phyloP scores from a whole-genome alignment of 2,329 filamentous ascomycete species.

The Endocalyx cinctus region DNA sequence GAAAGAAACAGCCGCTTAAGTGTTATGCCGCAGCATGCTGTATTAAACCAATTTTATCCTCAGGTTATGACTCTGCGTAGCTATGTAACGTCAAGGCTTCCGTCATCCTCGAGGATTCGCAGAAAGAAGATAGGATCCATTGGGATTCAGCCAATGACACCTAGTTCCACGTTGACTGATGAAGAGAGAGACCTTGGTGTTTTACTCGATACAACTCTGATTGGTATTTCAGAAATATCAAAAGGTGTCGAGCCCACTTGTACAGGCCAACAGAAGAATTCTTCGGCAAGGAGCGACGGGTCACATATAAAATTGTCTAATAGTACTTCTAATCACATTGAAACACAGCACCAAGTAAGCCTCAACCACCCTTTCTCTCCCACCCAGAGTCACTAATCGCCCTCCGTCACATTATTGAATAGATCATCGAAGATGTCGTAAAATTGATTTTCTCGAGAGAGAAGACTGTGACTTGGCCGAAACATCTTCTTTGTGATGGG shows the following conservation, averaged over 20 bases:
- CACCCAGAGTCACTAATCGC: conserved; percentile 2
- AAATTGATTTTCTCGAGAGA: conserved; percentile 68
- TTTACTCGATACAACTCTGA: conserved; percentile 65
- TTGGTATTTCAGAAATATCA: conserved; percentile 47
- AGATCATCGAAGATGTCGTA: conserved; percentile 75
- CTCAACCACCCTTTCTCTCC: conserved; percentile 5
- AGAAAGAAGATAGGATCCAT: conserved; percentile 51
- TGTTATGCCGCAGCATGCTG: conserved; percentile 46
- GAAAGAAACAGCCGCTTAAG: conserved; percentile 11
- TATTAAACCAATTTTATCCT: conserved; percentile 66
- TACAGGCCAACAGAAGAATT: conserved; percentile 53
- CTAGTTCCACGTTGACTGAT: conserved; percentile 18
- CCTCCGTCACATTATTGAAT: conserved; percentile 8
- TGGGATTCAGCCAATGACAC: conserved; percentile 24
- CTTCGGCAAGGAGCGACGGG: conserved; percentile 59
- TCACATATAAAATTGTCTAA: conserved; percentile 50
- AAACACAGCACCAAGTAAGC: conserved; percentile 61
- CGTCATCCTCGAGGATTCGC: conserved; percentile 59
- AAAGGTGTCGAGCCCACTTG: conserved; percentile 33
- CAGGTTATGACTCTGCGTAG: conserved; percentile 63
- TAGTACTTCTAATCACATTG: conserved; percentile 37
- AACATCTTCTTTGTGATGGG: conserved; percentile 80
- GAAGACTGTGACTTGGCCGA: conserved; percentile 47
- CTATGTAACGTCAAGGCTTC: conserved; percentile 63
- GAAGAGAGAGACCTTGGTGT: conserved; percentile 41